These are phyloP conservation scores for Epichloe coenophiala DNA, from an alignment of 2,329 filamentous ascomycete genomes.

Conservation along the genomic window DNA sequence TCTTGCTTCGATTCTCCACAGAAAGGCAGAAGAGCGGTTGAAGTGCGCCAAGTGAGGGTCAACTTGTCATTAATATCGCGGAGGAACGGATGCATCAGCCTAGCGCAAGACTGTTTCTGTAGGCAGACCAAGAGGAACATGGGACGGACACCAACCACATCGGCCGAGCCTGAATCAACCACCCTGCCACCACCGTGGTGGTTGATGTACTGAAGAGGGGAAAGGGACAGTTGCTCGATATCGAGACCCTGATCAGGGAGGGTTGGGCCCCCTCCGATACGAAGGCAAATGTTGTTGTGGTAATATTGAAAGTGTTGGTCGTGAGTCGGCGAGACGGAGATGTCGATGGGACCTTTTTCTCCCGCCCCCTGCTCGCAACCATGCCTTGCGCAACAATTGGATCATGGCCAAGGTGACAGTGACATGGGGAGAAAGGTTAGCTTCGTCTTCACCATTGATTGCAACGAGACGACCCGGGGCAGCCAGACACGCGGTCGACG, in stretches of 20 bases:
- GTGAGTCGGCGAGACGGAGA: neutral
- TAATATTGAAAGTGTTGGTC: neutral
- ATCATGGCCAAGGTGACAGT: neutral
- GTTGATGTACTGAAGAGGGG: neutral
- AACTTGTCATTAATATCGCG: too few relatives aligned
- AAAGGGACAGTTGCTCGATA: neutral
- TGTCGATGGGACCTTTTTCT: neutral
- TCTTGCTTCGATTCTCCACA: too few relatives aligned
- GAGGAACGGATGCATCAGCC: too few relatives aligned
- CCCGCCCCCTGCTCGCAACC: neutral
- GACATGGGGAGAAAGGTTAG: neutral
- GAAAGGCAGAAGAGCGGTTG: too few relatives aligned
- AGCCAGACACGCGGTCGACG: neutral
- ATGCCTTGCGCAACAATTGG: neutral
- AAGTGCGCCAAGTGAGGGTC: too few relatives aligned
- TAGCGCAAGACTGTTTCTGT: too few relatives aligned
- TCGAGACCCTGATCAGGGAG: neutral
- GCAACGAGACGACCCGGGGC: neutral
- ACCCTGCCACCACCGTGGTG: neutral
- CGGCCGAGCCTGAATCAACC: neutral
- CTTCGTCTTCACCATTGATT: too few relatives aligned
- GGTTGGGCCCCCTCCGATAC: neutral
- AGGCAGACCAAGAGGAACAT: neutral
- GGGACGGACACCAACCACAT: neutral
- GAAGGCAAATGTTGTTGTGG: neutral